A percentile compares a stretch with the other conserved stretches of the same genome.
Evolutionary conservation across 805 yeast species (phyloP).

Genomic region (Martiniozyma abietophila): DNA sequence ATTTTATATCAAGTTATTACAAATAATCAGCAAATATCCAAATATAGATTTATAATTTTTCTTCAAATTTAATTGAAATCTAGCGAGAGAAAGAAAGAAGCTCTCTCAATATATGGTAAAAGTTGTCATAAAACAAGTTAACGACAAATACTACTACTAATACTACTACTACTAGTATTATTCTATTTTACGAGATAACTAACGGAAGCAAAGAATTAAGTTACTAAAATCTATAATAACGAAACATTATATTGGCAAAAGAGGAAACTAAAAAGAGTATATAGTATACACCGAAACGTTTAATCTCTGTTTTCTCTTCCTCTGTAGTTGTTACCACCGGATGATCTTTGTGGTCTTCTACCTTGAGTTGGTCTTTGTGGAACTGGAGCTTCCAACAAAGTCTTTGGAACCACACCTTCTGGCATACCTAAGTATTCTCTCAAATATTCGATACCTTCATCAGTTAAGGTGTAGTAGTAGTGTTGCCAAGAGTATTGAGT

Average conservation of each 20-base stretch:
- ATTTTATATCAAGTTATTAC: too few relatives aligned
- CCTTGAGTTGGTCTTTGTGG: constrained; percentile 48
- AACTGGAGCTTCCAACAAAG: constrained; percentile 92
- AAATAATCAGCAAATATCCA: too few relatives aligned
- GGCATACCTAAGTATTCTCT: constrained; percentile 98
- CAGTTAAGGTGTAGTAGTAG: constrained; percentile 99
- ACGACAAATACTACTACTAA: background rate
- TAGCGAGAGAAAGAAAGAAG: too few relatives aligned
- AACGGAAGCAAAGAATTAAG: too few relatives aligned
- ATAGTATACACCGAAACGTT: constrained; percentile 11
- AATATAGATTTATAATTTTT: too few relatives aligned
- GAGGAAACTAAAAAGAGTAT: constrained; percentile 6
- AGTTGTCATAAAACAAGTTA: background rate
- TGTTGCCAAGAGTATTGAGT: constrained; percentile 99
- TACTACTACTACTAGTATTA: too few relatives aligned
- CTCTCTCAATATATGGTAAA: background rate
- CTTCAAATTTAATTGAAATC: too few relatives aligned
- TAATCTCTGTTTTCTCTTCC: constrained; percentile 42
- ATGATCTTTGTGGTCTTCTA: constrained; percentile 38
- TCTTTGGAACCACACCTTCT: constrained; percentile 96
- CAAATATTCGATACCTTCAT: constrained; percentile 97
- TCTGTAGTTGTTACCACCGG: constrained; percentile 51
- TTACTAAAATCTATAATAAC: too few relatives aligned
- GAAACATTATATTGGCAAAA: too few relatives aligned
- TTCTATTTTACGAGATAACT: too few relatives aligned